Evolutionary conservation across 192 early-diverging fungal species (phyloP), one percentile per base, ranked within the genome.

Genomic region (Lobulomyces angularis): DNA sequence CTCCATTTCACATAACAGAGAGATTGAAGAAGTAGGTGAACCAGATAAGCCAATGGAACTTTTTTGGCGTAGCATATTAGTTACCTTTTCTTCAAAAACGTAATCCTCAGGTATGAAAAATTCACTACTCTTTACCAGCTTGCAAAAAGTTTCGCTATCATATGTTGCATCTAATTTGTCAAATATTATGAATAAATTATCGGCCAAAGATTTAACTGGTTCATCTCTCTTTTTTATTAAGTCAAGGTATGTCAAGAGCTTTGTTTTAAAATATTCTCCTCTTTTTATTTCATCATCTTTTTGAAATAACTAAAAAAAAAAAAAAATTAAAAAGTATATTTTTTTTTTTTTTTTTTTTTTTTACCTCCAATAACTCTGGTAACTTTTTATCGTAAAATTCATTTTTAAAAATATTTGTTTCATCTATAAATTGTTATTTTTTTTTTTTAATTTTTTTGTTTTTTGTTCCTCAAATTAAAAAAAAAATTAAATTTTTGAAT

Each of bases 71-170:
- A n/a, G n/a, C n/a, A n/a, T n/a, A n/a, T n/a, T n/a, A n/a, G n/a
- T n/a, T n/a, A n/a, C n/a, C n/a, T 50, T 58, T 37, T 64, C 62
- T 26, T 64, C 62, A 43, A 64, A 64, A 8, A 21, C 38, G 34
- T 55, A 69, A 31, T 69, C 66, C 4, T 30, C 23, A 1, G 66
- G 66, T 16, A 16, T 32, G 31, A 37, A 38, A 11, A 49, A 26
- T 4, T 51, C 28, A 25, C 52, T 43, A 2, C 49, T 54, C 30
- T 49, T 37, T 14, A 53, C n/a, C 14, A 51, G 16, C 25, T 61
- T 48, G 35, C 57, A 39, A 11, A 61, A 51, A 8, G 51, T 27
- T 7, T 53, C 51, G 2, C 41, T 45, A 32, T 69, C 66, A 21
- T 37, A 41, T 1, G 29, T 18, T 3, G 54, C 43, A 0, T 36